Conservation (phyloP, 352 stramenopile species). For the Globisporangium nagaii region DNA sequence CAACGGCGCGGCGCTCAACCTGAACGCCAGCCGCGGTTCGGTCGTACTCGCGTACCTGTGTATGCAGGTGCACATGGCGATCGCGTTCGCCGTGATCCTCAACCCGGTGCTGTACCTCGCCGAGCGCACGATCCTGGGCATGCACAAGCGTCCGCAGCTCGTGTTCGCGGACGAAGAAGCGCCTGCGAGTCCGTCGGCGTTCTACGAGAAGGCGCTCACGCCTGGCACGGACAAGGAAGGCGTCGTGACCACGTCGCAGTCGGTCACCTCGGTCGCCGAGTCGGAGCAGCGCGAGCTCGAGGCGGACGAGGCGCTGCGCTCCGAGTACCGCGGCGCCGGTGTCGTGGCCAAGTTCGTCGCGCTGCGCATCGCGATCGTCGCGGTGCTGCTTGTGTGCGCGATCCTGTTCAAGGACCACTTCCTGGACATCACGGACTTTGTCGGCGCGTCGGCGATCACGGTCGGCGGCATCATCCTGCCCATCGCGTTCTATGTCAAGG, state of each 20-base stretch:
- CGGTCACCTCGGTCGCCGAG: conserved; percentile 7
- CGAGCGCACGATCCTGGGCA: conserved; percentile 45
- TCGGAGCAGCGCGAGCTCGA: conserved; percentile 4
- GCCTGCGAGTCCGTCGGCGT: background rate
- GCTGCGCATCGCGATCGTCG: conserved; percentile 9
- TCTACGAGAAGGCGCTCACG: conserved; percentile 8
- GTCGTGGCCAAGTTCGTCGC: conserved; percentile 12
- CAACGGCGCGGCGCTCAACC: conserved; percentile 30
- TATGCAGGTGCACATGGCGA: conserved; percentile 65
- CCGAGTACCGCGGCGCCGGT: conserved; percentile 10
- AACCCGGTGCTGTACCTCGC: conserved; percentile 55
- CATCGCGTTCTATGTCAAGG: conserved; percentile 24
- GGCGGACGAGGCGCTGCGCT: conserved; percentile 7
- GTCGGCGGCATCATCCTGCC: conserved; percentile 23
- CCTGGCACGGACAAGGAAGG: conserved; percentile 1
- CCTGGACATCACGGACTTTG: conserved; percentile 16
- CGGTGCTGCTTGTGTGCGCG: conserved; percentile 5
- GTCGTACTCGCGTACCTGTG: conserved; percentile 53
- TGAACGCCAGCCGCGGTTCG: conserved; percentile 36
- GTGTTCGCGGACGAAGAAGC: conserved; percentile 4
- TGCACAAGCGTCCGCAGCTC: conserved; percentile 41
- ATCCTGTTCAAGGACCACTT: conserved; percentile 16
- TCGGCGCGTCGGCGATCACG: conserved; percentile 23
- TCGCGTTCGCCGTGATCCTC: conserved; percentile 53
- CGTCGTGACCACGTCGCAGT: background rate